phyloP scores from a whole-genome alignment of 768 basidiomycete species.

The Chalciporus sphaerocephalus region DNA sequence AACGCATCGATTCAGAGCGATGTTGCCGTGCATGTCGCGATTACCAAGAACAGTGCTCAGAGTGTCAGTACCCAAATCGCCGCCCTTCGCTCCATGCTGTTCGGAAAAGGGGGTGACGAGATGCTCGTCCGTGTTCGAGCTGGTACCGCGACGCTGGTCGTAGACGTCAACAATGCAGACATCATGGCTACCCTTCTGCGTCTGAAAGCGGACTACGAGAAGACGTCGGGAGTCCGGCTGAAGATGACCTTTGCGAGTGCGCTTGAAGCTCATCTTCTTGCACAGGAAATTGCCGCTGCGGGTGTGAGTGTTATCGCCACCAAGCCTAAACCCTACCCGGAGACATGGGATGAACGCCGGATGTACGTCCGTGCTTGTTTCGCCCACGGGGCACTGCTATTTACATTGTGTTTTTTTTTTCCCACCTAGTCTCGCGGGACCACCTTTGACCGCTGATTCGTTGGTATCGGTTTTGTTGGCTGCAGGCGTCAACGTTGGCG shows the following conservation, averaged over 20 bases:
- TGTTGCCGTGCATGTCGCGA: constrained; percentile 58
- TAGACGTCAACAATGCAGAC: constrained; percentile 66
- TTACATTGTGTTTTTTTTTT: not conserved
- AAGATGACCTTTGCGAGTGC: constrained; percentile 61
- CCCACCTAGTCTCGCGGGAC: constrained; percentile 53
- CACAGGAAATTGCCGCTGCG: constrained; percentile 61
- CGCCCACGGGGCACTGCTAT: too few species aligned
- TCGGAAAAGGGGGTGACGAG: constrained; percentile 46
- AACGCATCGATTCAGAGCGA: constrained; percentile 39
- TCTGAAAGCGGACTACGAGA: constrained; percentile 65
- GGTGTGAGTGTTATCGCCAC: constrained; percentile 69
- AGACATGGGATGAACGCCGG: constrained; percentile 59
- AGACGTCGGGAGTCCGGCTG: constrained; percentile 52
- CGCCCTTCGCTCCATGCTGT: constrained; percentile 55
- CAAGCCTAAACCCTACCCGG: constrained; percentile 58
- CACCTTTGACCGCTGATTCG: constrained; percentile 58
- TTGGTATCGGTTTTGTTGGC: constrained; percentile 50
- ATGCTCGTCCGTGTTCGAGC: constrained; percentile 15
- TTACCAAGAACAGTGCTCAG: constrained; percentile 38
- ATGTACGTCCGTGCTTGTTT: constrained; percentile 53
- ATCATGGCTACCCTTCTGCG: constrained; percentile 66
- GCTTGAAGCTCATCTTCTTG: constrained; percentile 61
- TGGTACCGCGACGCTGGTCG: constrained; percentile 60
- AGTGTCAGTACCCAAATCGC: constrained; percentile 69
- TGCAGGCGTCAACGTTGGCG: constrained; percentile 58